phyloP scores from a whole-genome alignment of 768 basidiomycete species.

The Boletus sensibilis region DNA sequence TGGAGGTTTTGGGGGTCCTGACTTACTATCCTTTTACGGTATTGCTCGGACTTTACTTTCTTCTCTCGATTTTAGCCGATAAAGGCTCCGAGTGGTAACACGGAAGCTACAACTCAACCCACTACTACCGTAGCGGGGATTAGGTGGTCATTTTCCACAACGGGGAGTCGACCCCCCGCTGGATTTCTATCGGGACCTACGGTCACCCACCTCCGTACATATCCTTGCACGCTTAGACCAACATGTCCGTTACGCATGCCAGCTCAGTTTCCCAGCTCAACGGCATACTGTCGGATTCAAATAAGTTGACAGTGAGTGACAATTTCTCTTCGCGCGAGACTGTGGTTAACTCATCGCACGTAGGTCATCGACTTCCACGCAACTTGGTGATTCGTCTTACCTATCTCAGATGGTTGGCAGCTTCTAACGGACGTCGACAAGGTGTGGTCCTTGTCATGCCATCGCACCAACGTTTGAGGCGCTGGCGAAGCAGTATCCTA shows the following conservation, averaged over 20 bases:
- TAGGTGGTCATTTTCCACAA: constrained; percentile 5
- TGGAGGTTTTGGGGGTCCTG: too few relatives aligned
- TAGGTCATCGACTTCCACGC: constrained; percentile 89
- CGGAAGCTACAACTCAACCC: too few relatives aligned
- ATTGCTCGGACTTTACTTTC: too few relatives aligned
- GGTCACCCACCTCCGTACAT: neutral
- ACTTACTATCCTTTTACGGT: too few relatives aligned
- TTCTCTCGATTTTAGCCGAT: too few relatives aligned
- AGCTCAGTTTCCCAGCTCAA: constrained; percentile 64
- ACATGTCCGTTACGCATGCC: constrained; percentile 63
- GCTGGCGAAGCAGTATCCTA: constrained; percentile 62
- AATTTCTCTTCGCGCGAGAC: neutral
- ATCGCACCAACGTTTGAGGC: constrained; percentile 77
- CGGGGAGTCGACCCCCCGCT: neutral
- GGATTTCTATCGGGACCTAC: neutral
- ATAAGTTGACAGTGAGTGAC: constrained; percentile 60
- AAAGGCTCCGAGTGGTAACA: too few relatives aligned
- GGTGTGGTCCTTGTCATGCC: constrained; percentile 85
- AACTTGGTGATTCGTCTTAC: constrained; percentile 53
- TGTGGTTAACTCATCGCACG: neutral
- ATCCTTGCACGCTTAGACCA: neutral
- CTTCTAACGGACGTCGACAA: constrained; percentile 30
- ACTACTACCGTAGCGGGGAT: too few relatives aligned
- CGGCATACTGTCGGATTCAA: constrained; percentile 53
- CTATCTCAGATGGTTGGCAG: neutral